Evolutionary conservation across 2,329 filamentous ascomycete species (phyloP).

Genomic region (Coniochaeta hoffmannii): DNA sequence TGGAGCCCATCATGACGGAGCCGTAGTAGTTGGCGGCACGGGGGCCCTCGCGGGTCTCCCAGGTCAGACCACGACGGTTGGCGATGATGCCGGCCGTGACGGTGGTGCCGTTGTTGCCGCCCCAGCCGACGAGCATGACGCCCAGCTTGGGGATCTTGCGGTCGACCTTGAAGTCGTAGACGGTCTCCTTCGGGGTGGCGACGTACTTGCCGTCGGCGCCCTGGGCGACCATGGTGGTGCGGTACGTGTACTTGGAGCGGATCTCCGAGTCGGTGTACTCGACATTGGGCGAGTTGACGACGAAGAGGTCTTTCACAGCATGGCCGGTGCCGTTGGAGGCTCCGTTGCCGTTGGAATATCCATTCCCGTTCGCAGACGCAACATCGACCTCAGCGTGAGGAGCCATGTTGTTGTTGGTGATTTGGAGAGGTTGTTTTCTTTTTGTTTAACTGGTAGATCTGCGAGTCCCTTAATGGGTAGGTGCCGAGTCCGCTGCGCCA

Average conservation of each 20-base stretch:
- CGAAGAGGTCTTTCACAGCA: slow-evolving; percentile 60
- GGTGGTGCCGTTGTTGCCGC: slow-evolving; percentile 96
- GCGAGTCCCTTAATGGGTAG: slow-evolving; percentile 42
- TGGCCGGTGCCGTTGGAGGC: slow-evolving; percentile 33
- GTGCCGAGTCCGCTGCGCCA: slow-evolving; percentile 65
- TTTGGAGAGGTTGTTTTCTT: slow-evolving; percentile 14
- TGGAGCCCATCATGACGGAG: slow-evolving; percentile 94
- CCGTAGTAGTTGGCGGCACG: slow-evolving; percentile 95
- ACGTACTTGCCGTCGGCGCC: slow-evolving; percentile 66
- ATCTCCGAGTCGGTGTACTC: slow-evolving; percentile 83
- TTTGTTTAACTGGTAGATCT: slow-evolving; percentile 16
- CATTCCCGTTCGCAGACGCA: slow-evolving; percentile 56
- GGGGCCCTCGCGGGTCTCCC: slow-evolving; percentile 89
- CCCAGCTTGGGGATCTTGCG: slow-evolving; percentile 89
- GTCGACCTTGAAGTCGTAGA: slow-evolving; percentile 97
- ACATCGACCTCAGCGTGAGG: slow-evolving; percentile 69
- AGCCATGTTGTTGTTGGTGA: slow-evolving; percentile 59
- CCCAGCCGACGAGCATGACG: slow-evolving; percentile 96
- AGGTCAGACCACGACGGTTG: slow-evolving; percentile 77
- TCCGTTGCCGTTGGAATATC: slow-evolving; percentile 29
- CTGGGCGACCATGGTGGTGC: slow-evolving; percentile 76
- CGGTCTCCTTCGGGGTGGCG: slow-evolving; percentile 78
- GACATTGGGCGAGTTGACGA: slow-evolving; percentile 87
- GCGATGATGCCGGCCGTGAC: slow-evolving; percentile 96
- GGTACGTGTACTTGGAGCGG: slow-evolving; percentile 91